A percentile compares a stretch with the other conserved stretches of the same genome.
Evolutionary conservation across 2,329 filamentous ascomycete species (phyloP).

Genomic region (Zarea fungicola): DNA sequence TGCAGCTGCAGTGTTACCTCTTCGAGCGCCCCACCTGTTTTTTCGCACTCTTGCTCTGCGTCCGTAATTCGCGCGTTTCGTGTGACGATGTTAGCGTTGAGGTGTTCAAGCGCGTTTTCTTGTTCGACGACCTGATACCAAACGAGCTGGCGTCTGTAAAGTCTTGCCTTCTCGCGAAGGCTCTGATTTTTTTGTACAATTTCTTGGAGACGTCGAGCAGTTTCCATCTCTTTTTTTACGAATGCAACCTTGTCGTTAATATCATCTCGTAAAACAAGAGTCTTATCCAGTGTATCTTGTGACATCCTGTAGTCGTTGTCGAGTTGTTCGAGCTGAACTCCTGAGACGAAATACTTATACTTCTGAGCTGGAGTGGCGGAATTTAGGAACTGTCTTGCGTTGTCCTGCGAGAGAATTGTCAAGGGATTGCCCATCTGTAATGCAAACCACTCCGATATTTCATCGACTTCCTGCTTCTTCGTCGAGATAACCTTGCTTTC

Average conservation of each 20-base stretch:
- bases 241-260: slow-evolving; percentile 27
- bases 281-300: slow-evolving; percentile 70
- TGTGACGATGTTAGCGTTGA: slow-evolving; percentile 24
- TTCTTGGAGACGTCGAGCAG: slow-evolving; percentile 60
- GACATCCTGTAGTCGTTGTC: slow-evolving; percentile 87
- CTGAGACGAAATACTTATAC: slow-evolving; percentile 94
- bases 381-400: slow-evolving; percentile 88
- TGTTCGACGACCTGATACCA: slow-evolving; percentile 82
- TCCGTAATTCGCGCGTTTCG: slow-evolving; percentile 23
- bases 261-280: slow-evolving; percentile 32
- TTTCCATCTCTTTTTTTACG: slow-evolving; percentile 43
- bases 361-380: slow-evolving; percentile 77
- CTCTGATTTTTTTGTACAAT: slow-evolving; percentile 61
- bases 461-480: slow-evolving; percentile 82
- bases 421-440: slow-evolving; percentile 96
- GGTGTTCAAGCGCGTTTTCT: slow-evolving; percentile 49
- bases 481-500: slow-evolving; percentile 67
- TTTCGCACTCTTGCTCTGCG: slow-evolving; percentile 25
- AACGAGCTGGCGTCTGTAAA: slow-evolving; percentile 63
- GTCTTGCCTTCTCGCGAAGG: slow-evolving; percentile 55
- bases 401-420: slow-evolving; percentile 92
- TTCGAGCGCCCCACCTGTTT: slow-evolving; percentile 46
- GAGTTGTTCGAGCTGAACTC: slow-evolving; percentile 87
- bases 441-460: slow-evolving; percentile 88
- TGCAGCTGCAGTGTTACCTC: slow-evolving; percentile 40